phyloP scores from a whole-genome alignment of 2,329 filamentous ascomycete genomes.

The Paecilomyces niveus region DNA sequence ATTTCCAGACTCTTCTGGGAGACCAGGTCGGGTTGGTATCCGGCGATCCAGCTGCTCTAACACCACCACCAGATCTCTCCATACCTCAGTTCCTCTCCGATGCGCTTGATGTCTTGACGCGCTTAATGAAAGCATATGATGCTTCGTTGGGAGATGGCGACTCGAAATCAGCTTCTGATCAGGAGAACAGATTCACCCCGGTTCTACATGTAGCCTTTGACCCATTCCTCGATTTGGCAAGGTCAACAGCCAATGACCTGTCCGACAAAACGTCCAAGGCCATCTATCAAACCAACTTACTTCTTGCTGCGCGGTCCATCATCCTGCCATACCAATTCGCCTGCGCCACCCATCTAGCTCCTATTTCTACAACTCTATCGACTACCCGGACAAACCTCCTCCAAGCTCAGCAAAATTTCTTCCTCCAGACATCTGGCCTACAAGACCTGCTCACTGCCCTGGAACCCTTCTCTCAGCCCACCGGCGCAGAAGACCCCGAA shows the following conservation, averaged over 20 bases:
- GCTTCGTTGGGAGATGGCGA: constrained; percentile 56
- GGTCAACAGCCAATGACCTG: constrained; percentile 45
- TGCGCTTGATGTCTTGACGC: constrained; percentile 67
- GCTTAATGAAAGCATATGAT: constrained; percentile 81
- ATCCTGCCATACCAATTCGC: constrained; percentile 53
- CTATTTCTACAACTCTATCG: constrained; percentile 47
- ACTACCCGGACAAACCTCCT: constrained; percentile 47
- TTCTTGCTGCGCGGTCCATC: constrained; percentile 33
- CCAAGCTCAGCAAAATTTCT: constrained; percentile 63
- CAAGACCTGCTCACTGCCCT: constrained; percentile 56
- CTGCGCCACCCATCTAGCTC: constrained; percentile 49
- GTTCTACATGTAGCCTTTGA: constrained; percentile 75
- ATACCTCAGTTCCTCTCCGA: constrained; percentile 76
- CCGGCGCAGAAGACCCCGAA: not conserved
- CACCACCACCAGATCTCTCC: constrained; percentile 63
- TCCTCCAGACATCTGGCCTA: constrained; percentile 69
- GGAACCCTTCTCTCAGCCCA: constrained; percentile 27
- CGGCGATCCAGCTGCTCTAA: constrained; percentile 64
- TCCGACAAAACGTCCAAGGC: constrained; percentile 37
- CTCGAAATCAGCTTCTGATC: constrained; percentile 44
- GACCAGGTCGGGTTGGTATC: constrained; percentile 62
- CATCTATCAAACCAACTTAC: constrained; percentile 42
- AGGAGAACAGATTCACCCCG: constrained; percentile 63
- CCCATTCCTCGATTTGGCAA: constrained; percentile 65
- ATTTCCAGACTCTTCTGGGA: constrained; percentile 74